Evolutionary conservation across 208 protist genomes (phyloP).

Genomic region (Crithidia sp.): DNA sequence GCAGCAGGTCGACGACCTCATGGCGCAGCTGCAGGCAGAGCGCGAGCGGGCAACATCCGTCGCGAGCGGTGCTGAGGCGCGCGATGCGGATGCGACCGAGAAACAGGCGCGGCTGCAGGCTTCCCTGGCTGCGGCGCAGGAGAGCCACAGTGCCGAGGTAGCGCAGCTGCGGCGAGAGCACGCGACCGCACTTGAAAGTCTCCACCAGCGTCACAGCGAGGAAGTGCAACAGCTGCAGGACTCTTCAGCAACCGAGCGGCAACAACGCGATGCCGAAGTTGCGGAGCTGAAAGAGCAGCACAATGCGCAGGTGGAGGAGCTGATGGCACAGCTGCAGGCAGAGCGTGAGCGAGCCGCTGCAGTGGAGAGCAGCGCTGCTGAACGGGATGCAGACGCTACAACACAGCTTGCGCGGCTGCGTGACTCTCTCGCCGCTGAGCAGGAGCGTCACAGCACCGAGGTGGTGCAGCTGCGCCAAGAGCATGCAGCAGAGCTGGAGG

Average conservation of each 20-base stretch:
- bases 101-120: constrained; percentile 9
- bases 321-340: constrained; percentile 9
- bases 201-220: background rate
- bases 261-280: background rate
- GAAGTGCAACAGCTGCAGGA: background rate
- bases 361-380: background rate
- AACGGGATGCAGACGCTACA: background rate
- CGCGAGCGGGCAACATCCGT: constrained; percentile 9
- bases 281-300: background rate
- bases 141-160: constrained; percentile 7
- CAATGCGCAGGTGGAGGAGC: constrained; percentile 4
- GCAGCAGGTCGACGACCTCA: constrained; percentile 19
- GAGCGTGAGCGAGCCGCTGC: constrained; percentile 10
- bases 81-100: constrained; percentile 9
- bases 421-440: background rate
- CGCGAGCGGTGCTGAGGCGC: constrained; percentile 6
- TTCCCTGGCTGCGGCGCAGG: background rate
- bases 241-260: background rate
- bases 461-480: background rate
- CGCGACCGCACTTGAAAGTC: background rate
- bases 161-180: background rate
- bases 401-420: background rate
- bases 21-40: constrained; percentile 22
- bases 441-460: constrained; percentile 5
- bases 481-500: no score